Evolutionary conservation across 768 basidiomycete genomes (phyloP).

Genomic region (Podaxis pistillaris): DNA sequence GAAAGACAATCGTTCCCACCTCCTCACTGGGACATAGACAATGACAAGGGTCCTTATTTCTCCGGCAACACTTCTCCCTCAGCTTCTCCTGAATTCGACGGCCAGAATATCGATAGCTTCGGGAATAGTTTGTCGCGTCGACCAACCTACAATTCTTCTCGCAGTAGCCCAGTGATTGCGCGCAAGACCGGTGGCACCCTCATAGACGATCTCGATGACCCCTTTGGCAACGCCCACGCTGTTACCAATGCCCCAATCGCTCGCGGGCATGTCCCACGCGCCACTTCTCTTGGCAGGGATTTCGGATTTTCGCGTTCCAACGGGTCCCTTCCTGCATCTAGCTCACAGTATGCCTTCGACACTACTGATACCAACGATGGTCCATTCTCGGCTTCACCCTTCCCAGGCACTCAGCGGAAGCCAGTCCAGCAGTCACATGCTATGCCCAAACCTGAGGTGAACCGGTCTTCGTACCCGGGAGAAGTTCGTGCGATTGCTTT

Average conservation of each 20-base stretch:
- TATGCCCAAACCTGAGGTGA: conserved; percentile 49
- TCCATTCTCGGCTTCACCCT: neutral
- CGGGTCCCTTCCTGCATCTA: neutral
- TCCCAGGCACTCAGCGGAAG: neutral
- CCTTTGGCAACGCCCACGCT: conserved; percentile 3
- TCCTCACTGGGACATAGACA: conserved; percentile 53
- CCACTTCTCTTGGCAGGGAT: conserved; percentile 2
- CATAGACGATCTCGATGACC: conserved; percentile 12
- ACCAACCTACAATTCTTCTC: conserved; percentile 4
- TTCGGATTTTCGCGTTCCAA: neutral
- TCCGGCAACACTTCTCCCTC: conserved; percentile 17
- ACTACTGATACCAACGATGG: neutral
- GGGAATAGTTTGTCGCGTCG: neutral
- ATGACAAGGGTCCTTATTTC: conserved; percentile 58
- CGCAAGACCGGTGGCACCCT: conserved; percentile 3
- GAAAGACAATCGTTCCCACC: conserved; percentile 60
- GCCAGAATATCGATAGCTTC: neutral
- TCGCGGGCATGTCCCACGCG: conserved; percentile 1
- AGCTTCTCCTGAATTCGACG: neutral
- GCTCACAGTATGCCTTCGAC: neutral
- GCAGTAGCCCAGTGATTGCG: neutral
- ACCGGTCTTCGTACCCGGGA: conserved; percentile 43
- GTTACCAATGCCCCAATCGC: neutral
- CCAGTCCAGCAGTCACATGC: conserved; percentile 20
- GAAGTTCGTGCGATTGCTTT: conserved; percentile 74